Base-by-base conservation (phyloP, 139 green algal species). In the Spirogloea muscicola region DNA sequence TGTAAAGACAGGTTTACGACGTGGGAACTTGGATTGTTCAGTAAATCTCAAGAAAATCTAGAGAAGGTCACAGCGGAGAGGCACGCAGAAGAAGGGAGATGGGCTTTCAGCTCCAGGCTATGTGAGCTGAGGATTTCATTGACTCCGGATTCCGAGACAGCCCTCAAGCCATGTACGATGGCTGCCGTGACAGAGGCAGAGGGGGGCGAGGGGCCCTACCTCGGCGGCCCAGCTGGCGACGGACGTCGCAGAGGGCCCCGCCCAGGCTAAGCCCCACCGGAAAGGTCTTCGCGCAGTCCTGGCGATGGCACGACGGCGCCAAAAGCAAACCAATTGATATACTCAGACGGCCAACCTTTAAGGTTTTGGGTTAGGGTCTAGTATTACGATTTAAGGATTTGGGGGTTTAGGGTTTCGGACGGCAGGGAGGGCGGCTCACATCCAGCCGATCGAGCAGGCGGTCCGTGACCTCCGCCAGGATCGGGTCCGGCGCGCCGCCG, bases 401-500 rank as follows among this genome's bases (percentile, higher is more conserved):
- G n/a, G 13, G 13, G 43, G 43, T 10, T 10, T 13, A 51, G 13
- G 43, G 43, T n/a, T n/a, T n/a, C n/a, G n/a, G n/a, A n/a, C n/a
- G n/a, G n/a, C n/a, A 51, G 13, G 43, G 43, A 13, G 43, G 10
- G 13, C 10, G 55, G 31, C 55, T 38, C 4, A 68, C 63, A n/a
- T 92, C 87, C 48, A 96, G 61, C 0, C 90, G 80, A 55, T 96
- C 90, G 13, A 96, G 59, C 65, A 96, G 67, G 9, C 87, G 61
- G 29, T 90, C 83, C 2, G 84, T 84, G 1, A 96, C 87, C 13
- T 83, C 78, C 1, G 62, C 64, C 79, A 91, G 76, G 36, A 90
- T 46, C 18, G 62, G 70, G 43, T 85, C 72, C n/a, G 59, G 59
- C 5, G 6, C 43, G 10, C 9, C n/a, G n/a, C n/a, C n/a, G n/a